These are phyloP conservation scores for Pseudognaphalium luteoalbum DNA, from an alignment of 129 eudicot species.

Conservation along the genomic window DNA sequence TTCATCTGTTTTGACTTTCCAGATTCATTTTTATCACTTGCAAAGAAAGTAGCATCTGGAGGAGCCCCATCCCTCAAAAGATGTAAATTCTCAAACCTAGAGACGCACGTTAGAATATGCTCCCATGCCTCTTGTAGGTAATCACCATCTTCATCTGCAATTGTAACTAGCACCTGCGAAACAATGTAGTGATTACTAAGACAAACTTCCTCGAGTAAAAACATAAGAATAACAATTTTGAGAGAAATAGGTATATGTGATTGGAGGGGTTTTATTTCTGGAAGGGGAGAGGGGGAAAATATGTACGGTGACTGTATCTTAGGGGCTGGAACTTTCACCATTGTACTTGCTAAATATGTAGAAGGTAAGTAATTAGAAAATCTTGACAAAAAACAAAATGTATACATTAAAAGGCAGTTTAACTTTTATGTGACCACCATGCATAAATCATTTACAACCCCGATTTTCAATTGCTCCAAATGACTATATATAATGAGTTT, in stretches of 20 bases:
- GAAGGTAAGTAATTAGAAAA: neutral
- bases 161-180: constrained; percentile 71
- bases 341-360: neutral
- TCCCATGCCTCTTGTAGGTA: constrained; percentile 98
- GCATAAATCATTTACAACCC: neutral
- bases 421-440: neutral
- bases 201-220: neutral
- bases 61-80: constrained; percentile 90
- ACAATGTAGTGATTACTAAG: neutral
- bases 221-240: neutral
- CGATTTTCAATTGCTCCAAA: constrained; percentile 42
- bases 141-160: constrained; percentile 96
- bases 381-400: neutral
- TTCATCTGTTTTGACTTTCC: constrained; percentile 61
- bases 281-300: neutral
- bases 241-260: neutral
- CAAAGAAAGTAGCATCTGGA: constrained; percentile 90
- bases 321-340: neutral
- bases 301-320: neutral
- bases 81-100: constrained; percentile 93
- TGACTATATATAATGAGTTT: constrained; percentile 11
- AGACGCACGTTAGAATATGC: constrained; percentile 90
- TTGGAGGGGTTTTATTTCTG: neutral
- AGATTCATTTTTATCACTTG: constrained; percentile 56
- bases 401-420: neutral